Evolutionary conservation across 2,329 filamentous ascomycete genomes (phyloP).

Genomic region (Sarocladium kiliense): DNA sequence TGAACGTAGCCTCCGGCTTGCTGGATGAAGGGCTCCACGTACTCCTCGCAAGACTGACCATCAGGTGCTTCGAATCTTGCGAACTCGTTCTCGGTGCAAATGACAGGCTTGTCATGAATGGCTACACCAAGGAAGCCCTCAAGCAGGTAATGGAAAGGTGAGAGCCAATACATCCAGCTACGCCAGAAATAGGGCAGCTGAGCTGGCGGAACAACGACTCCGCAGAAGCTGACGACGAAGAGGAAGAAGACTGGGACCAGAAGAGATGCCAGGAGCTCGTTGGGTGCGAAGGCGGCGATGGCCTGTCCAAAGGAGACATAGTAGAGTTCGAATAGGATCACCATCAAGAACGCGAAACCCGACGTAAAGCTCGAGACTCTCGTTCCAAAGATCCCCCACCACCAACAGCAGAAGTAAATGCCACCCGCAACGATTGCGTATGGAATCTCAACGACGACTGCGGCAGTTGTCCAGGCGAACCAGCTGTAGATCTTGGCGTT

Average conservation of each 20-base stretch:
- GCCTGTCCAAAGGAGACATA: slow-evolving; percentile 62
- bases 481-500: slow-evolving; percentile 79
- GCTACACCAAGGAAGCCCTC: slow-evolving; percentile 55
- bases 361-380: slow-evolving; percentile 47
- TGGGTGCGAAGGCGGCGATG: slow-evolving; percentile 62
- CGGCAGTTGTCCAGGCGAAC: slow-evolving; percentile 62
- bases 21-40: slow-evolving; percentile 47
- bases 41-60: slow-evolving; percentile 54
- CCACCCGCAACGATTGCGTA: slow-evolving; percentile 62
- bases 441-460: slow-evolving; percentile 64
- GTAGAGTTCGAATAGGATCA: slow-evolving; percentile 63
- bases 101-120: slow-evolving; percentile 48
- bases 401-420: slow-evolving; percentile 49
- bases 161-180: slow-evolving; percentile 60
- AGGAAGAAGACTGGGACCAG: slow-evolving; percentile 66
- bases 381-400: slow-evolving; percentile 45
- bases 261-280: slow-evolving; percentile 60
- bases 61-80: slow-evolving; percentile 56
- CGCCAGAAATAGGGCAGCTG: slow-evolving; percentile 60
- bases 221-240: slow-evolving; percentile 66
- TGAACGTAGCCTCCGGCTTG: slow-evolving; percentile 56
- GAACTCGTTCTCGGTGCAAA: slow-evolving; percentile 51
- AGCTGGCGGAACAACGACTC: slow-evolving; percentile 59
- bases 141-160: slow-evolving; percentile 63
- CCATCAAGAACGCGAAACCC: slow-evolving; percentile 57